Evolutionary conservation across 495 filamentous ascomycete species (phyloP), one percentile per base, ranked within the genome.

Genomic region (Aspergillus campestris): DNA sequence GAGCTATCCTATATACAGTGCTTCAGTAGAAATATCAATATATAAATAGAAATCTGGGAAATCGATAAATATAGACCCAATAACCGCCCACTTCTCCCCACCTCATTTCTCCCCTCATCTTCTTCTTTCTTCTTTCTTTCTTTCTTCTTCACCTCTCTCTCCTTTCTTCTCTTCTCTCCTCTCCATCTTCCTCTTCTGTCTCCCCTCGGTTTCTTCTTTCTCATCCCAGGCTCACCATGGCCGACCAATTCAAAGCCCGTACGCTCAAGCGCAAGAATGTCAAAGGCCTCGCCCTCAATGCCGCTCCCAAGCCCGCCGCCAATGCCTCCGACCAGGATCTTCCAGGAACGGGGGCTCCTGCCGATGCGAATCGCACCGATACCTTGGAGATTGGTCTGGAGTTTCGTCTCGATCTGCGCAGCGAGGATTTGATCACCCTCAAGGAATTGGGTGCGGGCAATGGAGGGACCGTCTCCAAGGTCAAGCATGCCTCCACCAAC

Each of bases 201-300:
- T 42, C 44, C 38, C 32, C 30, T 38, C 43, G 30, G 44, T 42
- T 29, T 32, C 38, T 31, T 50, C 46, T 31, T 34, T 41, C 45
- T 24, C 34, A 34, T 39, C 40, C 33, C 31, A 38, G 47, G 40
- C 43, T 35, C 41, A 52, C 58, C 70, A 95, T 94, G 89, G 74
- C 84, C 51, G 90, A 94, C 65, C 66, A 72, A 56, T 94, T 96
- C 61, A 84, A 90, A 57, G 79, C 83, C 58, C 83, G 86, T 70
- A 89, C 94, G 40, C 79, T 98, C 77, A 95, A 94, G 79, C 83
- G 91, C 70, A 95, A 96, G 77, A 98, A 96, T 61, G 79, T 90
- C 64, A 97, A 95, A 65, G 92, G 90, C n/a, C 81, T 98, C 12
- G 87, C 84, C 42, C 69, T 97, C 55, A 84, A 77, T 53, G 76